A percentile compares a stretch with the other conserved stretches of the same genome.
Conservation (phyloP, 306 rosid species). For the Hylodesmum podocarpum region DNA sequence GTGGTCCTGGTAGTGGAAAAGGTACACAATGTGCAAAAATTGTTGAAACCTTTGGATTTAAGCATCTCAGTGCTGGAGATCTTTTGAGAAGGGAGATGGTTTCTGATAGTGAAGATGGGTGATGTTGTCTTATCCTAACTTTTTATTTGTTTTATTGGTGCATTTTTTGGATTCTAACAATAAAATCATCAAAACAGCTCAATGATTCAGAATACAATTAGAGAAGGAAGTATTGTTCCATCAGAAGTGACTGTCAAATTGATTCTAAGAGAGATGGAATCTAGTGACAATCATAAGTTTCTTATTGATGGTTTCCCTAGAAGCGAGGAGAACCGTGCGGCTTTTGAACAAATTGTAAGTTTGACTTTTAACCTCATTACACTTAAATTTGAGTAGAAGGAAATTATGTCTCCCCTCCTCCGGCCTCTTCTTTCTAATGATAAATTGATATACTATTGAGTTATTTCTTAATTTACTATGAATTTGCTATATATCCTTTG, state of each 20-base stretch:
- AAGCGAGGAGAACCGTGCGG: slow-evolving; percentile 80
- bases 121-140: slow-evolving; percentile 30
- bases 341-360: slow-evolving; percentile 83
- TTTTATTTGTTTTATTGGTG: slow-evolving; percentile 6
- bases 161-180: slow-evolving; percentile 25
- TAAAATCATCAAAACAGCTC: slow-evolving; percentile 54
- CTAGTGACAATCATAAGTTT: slow-evolving; percentile 57
- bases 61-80: slow-evolving; percentile 97
- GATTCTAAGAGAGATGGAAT: slow-evolving; percentile 80
- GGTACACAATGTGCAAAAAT: slow-evolving; percentile 92
- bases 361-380: slow-evolving; percentile 24
- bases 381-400: slow-evolving; percentile 3
- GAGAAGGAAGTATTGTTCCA: slow-evolving; percentile 89
- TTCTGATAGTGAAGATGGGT: slow-evolving; percentile 74
- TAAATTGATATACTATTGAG: slow-evolving; percentile 9
- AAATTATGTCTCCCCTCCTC: neutral
- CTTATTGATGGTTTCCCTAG: slow-evolving; percentile 97
- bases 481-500: slow-evolving; percentile 10
- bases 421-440: neutral
- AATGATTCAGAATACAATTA: slow-evolving; percentile 70
- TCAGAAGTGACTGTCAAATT: slow-evolving; percentile 79
- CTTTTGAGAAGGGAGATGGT: slow-evolving; percentile 82
- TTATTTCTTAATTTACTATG: slow-evolving; percentile 21
- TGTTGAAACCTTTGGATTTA: slow-evolving; percentile 76
- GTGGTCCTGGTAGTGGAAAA: slow-evolving; percentile 97